Conservation (phyloP, 2,329 filamentous ascomycete genomes). For the Cladophialophora exuberans region DNA sequence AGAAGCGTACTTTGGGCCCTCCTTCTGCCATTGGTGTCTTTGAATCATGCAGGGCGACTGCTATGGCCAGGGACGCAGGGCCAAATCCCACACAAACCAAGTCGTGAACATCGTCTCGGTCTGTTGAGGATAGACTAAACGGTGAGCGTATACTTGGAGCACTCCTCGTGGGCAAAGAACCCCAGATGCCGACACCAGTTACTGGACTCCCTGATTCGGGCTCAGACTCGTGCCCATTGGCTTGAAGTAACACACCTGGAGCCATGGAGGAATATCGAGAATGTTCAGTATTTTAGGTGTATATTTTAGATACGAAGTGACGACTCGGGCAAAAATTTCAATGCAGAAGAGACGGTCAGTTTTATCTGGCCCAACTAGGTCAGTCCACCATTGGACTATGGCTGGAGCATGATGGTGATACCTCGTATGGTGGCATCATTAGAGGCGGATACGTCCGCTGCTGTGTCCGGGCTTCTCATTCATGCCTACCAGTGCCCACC, state of each 20-base stretch:
- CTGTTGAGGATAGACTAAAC: constrained; percentile 15
- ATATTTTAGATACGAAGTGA: too few species aligned
- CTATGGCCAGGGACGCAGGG: constrained; percentile 85
- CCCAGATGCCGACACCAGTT: constrained; percentile 7
- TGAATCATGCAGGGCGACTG: constrained; percentile 85
- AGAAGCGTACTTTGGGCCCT: constrained; percentile 75
- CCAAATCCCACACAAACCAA: constrained; percentile 91
- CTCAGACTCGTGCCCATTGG: not conserved
- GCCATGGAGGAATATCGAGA: constrained; percentile 10
- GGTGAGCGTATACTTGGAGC: not conserved
- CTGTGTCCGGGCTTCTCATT: too few species aligned
- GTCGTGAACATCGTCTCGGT: constrained; percentile 70
- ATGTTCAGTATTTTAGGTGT: not conserved
- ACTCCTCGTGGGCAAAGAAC: not conserved
- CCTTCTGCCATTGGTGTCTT: constrained; percentile 36
- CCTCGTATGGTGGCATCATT: not conserved
- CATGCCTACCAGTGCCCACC: too few species aligned
- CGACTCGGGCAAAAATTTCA: not conserved
- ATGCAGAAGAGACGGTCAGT: constrained; percentile 1
- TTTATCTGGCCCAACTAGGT: not conserved
- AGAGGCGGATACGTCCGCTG: constrained; percentile 13
- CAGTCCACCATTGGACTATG: not conserved
- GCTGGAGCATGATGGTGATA: constrained; percentile 1
- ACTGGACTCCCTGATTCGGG: constrained; percentile 2
- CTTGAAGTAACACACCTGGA: constrained; percentile 9